phyloP scores from a whole-genome alignment of 768 basidiomycete genomes.

The Auriscalpium microsporum region DNA sequence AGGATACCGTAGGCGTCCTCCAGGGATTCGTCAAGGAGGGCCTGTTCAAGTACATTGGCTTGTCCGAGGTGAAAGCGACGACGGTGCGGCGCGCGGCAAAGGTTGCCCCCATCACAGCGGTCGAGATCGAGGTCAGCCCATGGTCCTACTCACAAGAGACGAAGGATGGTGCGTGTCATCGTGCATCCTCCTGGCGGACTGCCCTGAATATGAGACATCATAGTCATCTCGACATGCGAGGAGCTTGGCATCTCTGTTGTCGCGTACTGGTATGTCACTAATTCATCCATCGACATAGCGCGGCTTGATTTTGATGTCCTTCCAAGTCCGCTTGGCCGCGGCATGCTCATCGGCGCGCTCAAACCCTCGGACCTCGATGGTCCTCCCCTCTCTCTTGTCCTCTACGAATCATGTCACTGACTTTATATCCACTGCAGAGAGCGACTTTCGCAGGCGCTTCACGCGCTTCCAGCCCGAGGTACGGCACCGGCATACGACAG shows the following conservation, averaged over 20 bases:
- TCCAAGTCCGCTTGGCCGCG: conserved; percentile 43
- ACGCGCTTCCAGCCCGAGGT: conserved; percentile 33
- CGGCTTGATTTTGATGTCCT: not conserved
- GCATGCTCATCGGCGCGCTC: conserved; percentile 45
- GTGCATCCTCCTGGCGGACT: too few species aligned
- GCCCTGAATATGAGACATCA: too few species aligned
- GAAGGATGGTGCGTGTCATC: too few species aligned
- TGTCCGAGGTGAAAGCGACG: conserved; percentile 44
- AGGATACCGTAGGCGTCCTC: conserved; percentile 37
- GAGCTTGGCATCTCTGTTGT: conserved; percentile 53
- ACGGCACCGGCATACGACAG: not conserved
- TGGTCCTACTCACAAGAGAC: conserved; percentile 50
- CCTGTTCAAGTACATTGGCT: conserved; percentile 49
- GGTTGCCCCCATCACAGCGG: conserved; percentile 47
- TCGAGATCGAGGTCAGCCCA: conserved; percentile 62
- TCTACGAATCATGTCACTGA: not conserved
- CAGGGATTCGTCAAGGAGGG: conserved; percentile 42
- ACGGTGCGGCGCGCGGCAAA: conserved; percentile 35
- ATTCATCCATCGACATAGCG: not conserved
- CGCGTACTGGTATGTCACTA: conserved; percentile 42
- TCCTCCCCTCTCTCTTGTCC: not conserved
- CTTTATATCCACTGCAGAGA: conserved; percentile 20
- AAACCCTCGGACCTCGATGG: conserved; percentile 28
- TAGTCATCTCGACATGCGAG: conserved; percentile 45
- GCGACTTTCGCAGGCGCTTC: conserved; percentile 25